These are phyloP conservation scores for Phoma herbarum DNA, from an alignment of 2,329 filamentous ascomycete species.

Conservation along the genomic window DNA sequence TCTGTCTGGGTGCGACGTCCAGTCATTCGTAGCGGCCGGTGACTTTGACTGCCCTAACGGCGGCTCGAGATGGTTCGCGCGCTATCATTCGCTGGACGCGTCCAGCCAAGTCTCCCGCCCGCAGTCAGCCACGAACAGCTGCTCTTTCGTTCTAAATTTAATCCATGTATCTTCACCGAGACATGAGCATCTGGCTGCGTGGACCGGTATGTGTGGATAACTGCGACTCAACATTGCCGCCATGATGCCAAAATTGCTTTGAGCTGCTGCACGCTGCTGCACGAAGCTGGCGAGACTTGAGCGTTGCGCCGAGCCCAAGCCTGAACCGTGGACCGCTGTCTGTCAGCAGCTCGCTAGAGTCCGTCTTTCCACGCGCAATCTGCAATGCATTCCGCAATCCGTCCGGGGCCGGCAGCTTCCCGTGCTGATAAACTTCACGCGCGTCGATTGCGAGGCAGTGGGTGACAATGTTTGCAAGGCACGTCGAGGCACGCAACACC, in stretches of 20 bases:
- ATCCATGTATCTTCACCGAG: slow-evolving; percentile 16
- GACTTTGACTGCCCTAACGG: slow-evolving; percentile 26
- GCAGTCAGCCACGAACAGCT: slow-evolving; percentile 34
- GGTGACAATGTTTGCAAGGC: neutral
- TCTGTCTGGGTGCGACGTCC: slow-evolving; percentile 33
- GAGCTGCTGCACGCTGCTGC: slow-evolving; percentile 11
- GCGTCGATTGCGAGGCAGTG: slow-evolving; percentile 7
- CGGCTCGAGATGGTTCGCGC: slow-evolving; percentile 24
- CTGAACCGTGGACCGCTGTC: slow-evolving; percentile 10
- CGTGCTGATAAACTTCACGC: slow-evolving; percentile 21
- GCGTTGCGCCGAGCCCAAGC: slow-evolving; percentile 15
- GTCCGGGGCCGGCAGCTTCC: slow-evolving; percentile 23
- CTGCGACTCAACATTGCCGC: slow-evolving; percentile 13
- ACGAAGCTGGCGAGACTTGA: slow-evolving; percentile 18
- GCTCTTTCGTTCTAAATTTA: slow-evolving; percentile 34
- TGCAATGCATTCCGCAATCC: slow-evolving; percentile 31
- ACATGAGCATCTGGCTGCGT: slow-evolving; percentile 13
- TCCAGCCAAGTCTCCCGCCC: slow-evolving; percentile 19
- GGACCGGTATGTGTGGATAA: slow-evolving; percentile 5
- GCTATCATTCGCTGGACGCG: slow-evolving; percentile 22
- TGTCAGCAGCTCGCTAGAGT: slow-evolving; percentile 26
- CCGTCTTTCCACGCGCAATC: slow-evolving; percentile 32
- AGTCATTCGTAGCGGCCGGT: slow-evolving; percentile 32
- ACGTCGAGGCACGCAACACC: slow-evolving; percentile 14
- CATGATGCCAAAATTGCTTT: slow-evolving; percentile 1